Evolutionary conservation across 371 early-diverging fungal genomes (phyloP).

Genomic region (Lichtheimia hyalospora): DNA sequence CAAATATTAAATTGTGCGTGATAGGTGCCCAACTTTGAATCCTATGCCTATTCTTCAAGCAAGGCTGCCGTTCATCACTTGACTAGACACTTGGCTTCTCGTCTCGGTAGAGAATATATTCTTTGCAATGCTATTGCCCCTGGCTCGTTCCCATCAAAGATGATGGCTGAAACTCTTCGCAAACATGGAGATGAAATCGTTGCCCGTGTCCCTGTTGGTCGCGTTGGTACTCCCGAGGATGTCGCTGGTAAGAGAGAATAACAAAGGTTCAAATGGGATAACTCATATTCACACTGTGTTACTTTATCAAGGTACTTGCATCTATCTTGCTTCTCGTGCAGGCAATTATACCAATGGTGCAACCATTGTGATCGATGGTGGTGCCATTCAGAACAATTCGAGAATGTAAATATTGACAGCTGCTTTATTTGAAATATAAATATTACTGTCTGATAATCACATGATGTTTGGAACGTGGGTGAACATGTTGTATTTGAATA

Average conservation of each 20-base stretch:
- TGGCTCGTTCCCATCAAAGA: constrained; percentile 85
- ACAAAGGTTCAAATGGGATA: background rate
- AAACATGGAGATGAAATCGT: constrained; percentile 60
- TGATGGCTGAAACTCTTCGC: constrained; percentile 82
- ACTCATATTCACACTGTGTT: background rate
- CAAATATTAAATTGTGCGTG: constrained; percentile 19
- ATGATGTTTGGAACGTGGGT: too few species aligned
- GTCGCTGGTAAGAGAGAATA: constrained; percentile 69
- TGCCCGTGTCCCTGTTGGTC: constrained; percentile 62
- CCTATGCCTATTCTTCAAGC: constrained; percentile 77
- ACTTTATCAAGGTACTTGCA: constrained; percentile 32
- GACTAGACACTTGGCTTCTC: constrained; percentile 67
- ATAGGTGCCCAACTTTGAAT: constrained; percentile 56
- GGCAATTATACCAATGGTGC: constrained; percentile 85
- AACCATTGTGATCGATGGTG: constrained; percentile 85
- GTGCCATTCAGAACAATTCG: constrained; percentile 35
- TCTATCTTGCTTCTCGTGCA: constrained; percentile 80
- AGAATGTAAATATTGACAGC: constrained; percentile 1
- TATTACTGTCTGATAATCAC: too few species aligned
- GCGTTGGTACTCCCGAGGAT: constrained; percentile 84
- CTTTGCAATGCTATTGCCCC: constrained; percentile 91
- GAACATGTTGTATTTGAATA: too few species aligned
- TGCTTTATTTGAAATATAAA: too few species aligned
- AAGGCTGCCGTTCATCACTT: constrained; percentile 84
- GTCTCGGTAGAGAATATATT: constrained; percentile 65